Evolutionary conservation across 2,329 filamentous ascomycete species (phyloP).

Genomic region (Colletotrichum liaoningense): DNA sequence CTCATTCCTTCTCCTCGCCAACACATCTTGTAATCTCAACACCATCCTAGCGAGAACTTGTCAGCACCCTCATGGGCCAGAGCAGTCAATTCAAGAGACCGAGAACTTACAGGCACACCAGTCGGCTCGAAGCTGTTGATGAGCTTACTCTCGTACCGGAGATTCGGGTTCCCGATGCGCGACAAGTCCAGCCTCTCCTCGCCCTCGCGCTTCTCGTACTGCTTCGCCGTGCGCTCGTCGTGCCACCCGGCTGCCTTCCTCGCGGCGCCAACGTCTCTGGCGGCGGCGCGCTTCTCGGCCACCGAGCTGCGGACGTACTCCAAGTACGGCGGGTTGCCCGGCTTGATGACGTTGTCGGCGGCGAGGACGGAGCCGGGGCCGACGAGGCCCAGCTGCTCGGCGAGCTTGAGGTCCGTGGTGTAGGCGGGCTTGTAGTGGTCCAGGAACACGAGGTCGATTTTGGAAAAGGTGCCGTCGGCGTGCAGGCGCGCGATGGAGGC

Average conservation of each 20-base stretch:
- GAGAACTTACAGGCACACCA: constrained; percentile 68
- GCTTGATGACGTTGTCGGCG: constrained; percentile 78
- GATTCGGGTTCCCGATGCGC: constrained; percentile 67
- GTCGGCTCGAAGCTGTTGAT: constrained; percentile 76
- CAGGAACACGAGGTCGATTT: constrained; percentile 80
- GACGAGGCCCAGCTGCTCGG: constrained; percentile 76
- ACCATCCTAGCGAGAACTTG: constrained; percentile 62
- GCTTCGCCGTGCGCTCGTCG: constrained; percentile 56
- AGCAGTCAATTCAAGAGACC: neutral
- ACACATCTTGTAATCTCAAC: constrained; percentile 74
- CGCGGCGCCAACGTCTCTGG: constrained; percentile 43
- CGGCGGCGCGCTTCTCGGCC: constrained; percentile 66
- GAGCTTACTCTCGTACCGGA: constrained; percentile 74
- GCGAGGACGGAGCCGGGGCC: constrained; percentile 70
- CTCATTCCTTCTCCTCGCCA: constrained; percentile 43
- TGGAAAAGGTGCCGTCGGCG: constrained; percentile 60
- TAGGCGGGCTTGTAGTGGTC: constrained; percentile 87
- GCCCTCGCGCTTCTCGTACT: constrained; percentile 67
- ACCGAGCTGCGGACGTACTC: constrained; percentile 76
- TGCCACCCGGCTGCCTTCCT: constrained; percentile 44
- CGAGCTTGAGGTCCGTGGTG: constrained; percentile 79
- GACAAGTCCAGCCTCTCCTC: constrained; percentile 50
- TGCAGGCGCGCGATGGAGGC: constrained; percentile 72
- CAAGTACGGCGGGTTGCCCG: constrained; percentile 77
- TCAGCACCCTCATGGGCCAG: neutral